Evolutionary conservation across 2,329 filamentous ascomycete genomes (phyloP).

Genomic region (Ophiocordyceps unilateralis): DNA sequence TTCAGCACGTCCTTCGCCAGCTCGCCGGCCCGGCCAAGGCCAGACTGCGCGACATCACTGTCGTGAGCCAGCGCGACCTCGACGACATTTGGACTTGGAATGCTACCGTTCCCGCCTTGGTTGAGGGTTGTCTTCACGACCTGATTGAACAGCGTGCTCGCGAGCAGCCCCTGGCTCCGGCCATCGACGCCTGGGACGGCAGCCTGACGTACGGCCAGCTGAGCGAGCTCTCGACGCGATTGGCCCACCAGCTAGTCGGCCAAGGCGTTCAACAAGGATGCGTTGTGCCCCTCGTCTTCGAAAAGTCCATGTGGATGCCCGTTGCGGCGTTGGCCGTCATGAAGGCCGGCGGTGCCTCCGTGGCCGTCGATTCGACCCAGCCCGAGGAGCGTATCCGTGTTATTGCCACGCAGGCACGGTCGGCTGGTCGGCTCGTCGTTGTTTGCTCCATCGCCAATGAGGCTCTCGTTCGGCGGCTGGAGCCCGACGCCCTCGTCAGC

Average conservation of each 20-base stretch:
- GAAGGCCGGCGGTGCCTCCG: conserved; percentile 5
- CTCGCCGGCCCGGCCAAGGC: not conserved
- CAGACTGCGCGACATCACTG: not conserved
- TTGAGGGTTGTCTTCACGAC: not conserved
- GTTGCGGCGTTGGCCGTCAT: conserved; percentile 6
- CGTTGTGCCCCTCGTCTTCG: conserved; percentile 1
- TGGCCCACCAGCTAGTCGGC: conserved; percentile 3
- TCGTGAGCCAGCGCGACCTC: not conserved
- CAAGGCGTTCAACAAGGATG: conserved; percentile 5
- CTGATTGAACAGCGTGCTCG: not conserved
- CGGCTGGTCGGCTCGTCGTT: conserved; percentile 1
- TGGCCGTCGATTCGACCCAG: conserved; percentile 3
- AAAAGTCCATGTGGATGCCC: conserved; percentile 3
- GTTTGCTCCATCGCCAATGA: conserved; percentile 4
- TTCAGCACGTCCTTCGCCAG: conserved; percentile 1
- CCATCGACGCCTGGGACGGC: conserved; percentile 26
- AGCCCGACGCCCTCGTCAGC: not conserved
- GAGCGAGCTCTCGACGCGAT: not conserved
- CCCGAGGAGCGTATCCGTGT: conserved; percentile 4
- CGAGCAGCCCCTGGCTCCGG: conserved; percentile 9
- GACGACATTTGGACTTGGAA: conserved; percentile 1
- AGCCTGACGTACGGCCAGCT: conserved; percentile 20
- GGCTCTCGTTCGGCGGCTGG: conserved; percentile 1
- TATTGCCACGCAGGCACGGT: conserved; percentile 4
- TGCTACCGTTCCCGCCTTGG: not conserved